Percentiles rank a stretch among this genome's conserved stretches.
Conservation (phyloP, 768 basidiomycete genomes). For the Cantharellus cinnabarinus region DNA sequence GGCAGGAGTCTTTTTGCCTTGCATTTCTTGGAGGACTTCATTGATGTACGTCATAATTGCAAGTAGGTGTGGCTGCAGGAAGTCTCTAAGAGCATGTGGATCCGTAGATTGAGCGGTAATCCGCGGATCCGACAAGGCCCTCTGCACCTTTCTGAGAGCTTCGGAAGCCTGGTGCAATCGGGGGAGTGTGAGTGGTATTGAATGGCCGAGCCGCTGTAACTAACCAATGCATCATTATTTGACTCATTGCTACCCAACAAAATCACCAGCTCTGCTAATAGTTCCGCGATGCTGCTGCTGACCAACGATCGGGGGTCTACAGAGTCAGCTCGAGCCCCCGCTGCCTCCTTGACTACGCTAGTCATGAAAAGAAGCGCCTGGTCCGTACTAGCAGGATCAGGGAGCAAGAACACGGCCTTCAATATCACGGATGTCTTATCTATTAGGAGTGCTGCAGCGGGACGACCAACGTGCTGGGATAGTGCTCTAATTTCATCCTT, state of each 20-base stretch:
- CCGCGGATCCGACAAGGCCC: conserved; percentile 13
- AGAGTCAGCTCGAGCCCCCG: conserved; percentile 19
- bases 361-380: conserved; percentile 43
- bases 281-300: conserved; percentile 41
- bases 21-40: conserved; percentile 67
- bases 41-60: conserved; percentile 72
- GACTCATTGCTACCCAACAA: conserved; percentile 50
- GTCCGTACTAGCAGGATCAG: conserved; percentile 32
- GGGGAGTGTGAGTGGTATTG: not conserved
- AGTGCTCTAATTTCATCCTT: conserved; percentile 38
- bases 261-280: conserved; percentile 59
- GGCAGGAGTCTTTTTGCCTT: conserved; percentile 47
- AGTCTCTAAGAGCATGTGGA: conserved; percentile 23
- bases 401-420: conserved; percentile 43
- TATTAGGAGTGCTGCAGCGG: conserved; percentile 30
- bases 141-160: conserved; percentile 26
- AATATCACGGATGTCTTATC: conserved; percentile 40
- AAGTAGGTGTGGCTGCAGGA: conserved; percentile 59
- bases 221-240: conserved; percentile 13
- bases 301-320: conserved; percentile 29
- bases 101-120: conserved; percentile 15
- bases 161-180: conserved; percentile 23
- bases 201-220: too few species aligned
- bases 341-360: conserved; percentile 31
- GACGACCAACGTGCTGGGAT: conserved; percentile 28